phyloP scores from a whole-genome alignment of 345 rosid genomes.

The Sapria himalayana region DNA sequence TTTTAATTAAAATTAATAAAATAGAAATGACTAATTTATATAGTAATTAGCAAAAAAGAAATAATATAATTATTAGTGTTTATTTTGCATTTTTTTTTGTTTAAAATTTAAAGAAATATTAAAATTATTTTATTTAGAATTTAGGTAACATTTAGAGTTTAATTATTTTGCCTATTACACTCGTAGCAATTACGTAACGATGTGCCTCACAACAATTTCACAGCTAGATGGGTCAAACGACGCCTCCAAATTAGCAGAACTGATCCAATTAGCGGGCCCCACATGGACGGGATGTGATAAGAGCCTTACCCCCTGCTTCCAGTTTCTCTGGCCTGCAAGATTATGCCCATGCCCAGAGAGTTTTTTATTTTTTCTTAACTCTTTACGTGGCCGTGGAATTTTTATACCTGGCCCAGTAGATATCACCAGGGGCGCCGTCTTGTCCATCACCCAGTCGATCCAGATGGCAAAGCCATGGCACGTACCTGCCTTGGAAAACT shows the following conservation, averaged over 20 bases:
- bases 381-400: neutral
- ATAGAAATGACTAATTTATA: too few relatives aligned
- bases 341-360: neutral
- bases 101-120: too few relatives aligned
- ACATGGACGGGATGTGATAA: constrained; percentile 37
- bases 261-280: constrained; percentile 7
- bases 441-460: constrained; percentile 90
- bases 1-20: too few relatives aligned
- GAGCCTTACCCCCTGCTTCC: constrained; percentile 94
- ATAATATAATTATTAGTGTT: too few relatives aligned
- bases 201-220: constrained; percentile 30
- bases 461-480: constrained; percentile 82
- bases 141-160: too few relatives aligned
- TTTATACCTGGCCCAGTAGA: constrained; percentile 62
- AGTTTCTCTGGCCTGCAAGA: constrained; percentile 30
- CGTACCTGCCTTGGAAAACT: constrained; percentile 33
- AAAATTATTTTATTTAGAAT: too few relatives aligned
- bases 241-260: constrained; percentile 29
- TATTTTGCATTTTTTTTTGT: too few relatives aligned
- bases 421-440: constrained; percentile 22
- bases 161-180: too few relatives aligned
- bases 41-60: too few relatives aligned
- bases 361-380: neutral
- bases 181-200: too few relatives aligned
- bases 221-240: constrained; percentile 43